Evolutionary conservation across 2,329 filamentous ascomycete genomes (phyloP).

Genomic region (Pestalotiopsis sp.): DNA sequence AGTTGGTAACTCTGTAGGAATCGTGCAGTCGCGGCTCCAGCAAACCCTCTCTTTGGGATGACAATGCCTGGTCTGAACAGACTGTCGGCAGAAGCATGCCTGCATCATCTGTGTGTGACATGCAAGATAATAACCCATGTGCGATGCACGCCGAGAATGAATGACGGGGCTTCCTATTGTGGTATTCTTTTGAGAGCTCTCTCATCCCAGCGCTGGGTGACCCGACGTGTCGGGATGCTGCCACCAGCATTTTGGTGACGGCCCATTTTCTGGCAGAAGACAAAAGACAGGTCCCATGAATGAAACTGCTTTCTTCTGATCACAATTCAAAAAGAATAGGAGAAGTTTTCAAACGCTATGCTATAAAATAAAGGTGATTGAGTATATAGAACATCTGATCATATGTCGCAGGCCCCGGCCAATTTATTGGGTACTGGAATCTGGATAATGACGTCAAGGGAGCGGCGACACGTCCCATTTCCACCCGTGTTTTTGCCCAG

Average conservation of each 20-base stretch:
- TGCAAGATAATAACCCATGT: not conserved
- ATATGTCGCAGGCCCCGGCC: too few species aligned
- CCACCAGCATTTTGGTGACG: not conserved
- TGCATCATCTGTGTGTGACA: not conserved
- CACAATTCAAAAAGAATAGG: too few species aligned
- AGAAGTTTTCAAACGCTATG: too few species aligned
- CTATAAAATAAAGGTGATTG: not conserved
- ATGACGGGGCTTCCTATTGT: not conserved
- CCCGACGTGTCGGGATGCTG: not conserved
- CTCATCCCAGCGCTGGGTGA: not conserved
- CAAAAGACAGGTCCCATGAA: not conserved
- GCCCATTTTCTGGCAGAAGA: not conserved
- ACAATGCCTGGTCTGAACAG: not conserved
- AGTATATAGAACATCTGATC: not conserved
- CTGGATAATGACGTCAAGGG: constrained; percentile 1
- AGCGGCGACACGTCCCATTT: not conserved
- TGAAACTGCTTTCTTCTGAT: not conserved
- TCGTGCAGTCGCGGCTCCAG: not conserved
- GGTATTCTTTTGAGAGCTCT: not conserved
- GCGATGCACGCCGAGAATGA: not conserved
- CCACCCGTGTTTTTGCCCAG: not conserved
- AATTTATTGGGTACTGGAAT: too few species aligned
- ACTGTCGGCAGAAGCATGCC: not conserved
- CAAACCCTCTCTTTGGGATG: not conserved
- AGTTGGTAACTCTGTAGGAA: not conserved